phyloP scores from a whole-genome alignment of 2,329 filamentous ascomycete genomes.

The Aspergillus melleus region DNA sequence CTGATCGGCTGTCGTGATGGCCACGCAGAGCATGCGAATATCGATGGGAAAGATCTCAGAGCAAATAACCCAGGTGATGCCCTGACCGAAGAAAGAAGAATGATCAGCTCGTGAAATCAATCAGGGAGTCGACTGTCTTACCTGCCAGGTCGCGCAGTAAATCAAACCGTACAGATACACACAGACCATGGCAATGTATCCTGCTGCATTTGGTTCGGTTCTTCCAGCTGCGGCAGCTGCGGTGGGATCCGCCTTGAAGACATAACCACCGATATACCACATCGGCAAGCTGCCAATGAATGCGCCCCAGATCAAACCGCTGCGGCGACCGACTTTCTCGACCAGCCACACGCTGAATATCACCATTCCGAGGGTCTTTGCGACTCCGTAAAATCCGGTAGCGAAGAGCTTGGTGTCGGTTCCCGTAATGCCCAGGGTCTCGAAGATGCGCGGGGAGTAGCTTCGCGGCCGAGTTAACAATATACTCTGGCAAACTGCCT shows the following conservation, averaged over 20 bases:
- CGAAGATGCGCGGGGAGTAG: constrained; percentile 55
- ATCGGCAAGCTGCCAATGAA: constrained; percentile 47
- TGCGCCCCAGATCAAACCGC: constrained; percentile 64
- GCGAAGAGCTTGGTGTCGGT: constrained; percentile 66
- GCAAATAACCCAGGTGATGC: constrained; percentile 69
- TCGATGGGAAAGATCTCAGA: constrained; percentile 68
- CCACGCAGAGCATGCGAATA: constrained; percentile 64
- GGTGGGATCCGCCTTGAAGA: constrained; percentile 48
- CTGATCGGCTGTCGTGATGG: constrained; percentile 65
- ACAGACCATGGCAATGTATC: constrained; percentile 10
- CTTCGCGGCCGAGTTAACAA: background rate
- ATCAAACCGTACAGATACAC: constrained; percentile 8
- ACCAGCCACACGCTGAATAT: constrained; percentile 51
- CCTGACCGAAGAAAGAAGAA: constrained; percentile 38
- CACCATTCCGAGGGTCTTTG: constrained; percentile 62
- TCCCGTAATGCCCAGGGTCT: constrained; percentile 56
- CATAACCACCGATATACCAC: constrained; percentile 60
- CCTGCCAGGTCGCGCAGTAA: constrained; percentile 10
- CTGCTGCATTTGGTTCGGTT: constrained; percentile 2
- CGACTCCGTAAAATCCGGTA: constrained; percentile 46
- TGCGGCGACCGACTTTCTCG: constrained; percentile 39
- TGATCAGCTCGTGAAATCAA: constrained; percentile 44
- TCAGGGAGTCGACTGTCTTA: constrained; percentile 29
- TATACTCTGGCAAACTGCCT: background rate
- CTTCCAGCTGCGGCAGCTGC: constrained; percentile 49